phyloP scores from a whole-genome alignment of 257 asterid species.

The Craterostigma plantagineum region DNA sequence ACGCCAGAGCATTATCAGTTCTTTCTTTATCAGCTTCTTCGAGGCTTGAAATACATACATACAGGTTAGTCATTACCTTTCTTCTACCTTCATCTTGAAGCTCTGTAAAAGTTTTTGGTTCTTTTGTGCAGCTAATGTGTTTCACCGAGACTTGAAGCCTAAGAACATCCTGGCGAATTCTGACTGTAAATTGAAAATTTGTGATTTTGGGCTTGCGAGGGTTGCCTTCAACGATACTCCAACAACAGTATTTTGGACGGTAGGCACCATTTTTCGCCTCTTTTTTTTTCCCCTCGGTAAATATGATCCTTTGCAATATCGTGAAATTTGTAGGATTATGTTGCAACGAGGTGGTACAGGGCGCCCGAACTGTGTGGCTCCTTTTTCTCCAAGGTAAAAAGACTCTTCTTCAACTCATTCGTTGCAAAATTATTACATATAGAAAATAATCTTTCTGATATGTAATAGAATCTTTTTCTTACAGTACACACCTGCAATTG shows the following conservation, averaged over 20 bases:
- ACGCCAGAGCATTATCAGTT: constrained; percentile 84
- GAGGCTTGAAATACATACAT: constrained; percentile 80
- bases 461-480: constrained; percentile 3
- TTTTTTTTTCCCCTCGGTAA: background rate
- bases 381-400: constrained; percentile 29
- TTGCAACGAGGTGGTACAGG: constrained; percentile 40
- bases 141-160: constrained; percentile 82
- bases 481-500: constrained; percentile 95
- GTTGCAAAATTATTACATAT: background rate
- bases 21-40: constrained; percentile 79
- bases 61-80: constrained; percentile 54
- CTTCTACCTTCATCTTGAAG: background rate
- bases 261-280: constrained; percentile 17
- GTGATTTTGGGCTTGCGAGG: constrained; percentile 89
- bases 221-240: constrained; percentile 89
- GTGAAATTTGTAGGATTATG: constrained; percentile 22
- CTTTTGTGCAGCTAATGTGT: constrained; percentile 53
- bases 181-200: constrained; percentile 73
- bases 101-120: constrained; percentile 6
- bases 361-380: constrained; percentile 42
- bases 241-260: constrained; percentile 87
- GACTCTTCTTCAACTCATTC: constrained; percentile 1
- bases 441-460: background rate
- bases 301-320: constrained; percentile 8
- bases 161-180: constrained; percentile 83